Conservation (phyloP, 2,329 filamentous ascomycete genomes). For the Diaporthe ilicicola region DNA sequence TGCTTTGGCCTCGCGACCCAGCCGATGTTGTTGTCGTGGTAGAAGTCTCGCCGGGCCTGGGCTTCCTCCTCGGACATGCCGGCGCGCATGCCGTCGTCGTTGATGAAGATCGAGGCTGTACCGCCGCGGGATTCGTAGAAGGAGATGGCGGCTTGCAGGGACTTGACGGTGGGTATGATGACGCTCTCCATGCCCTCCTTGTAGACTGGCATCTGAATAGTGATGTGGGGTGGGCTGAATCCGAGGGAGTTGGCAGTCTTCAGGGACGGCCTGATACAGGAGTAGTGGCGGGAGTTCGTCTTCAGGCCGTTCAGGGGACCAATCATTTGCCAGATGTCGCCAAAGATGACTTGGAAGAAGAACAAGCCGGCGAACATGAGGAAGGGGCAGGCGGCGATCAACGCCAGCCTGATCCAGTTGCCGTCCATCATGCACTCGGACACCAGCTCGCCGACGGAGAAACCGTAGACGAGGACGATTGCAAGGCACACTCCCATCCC, state of each 20-base stretch:
- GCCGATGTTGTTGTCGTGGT: constrained; percentile 57
- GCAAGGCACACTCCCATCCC: constrained; percentile 48
- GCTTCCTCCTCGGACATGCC: constrained; percentile 51
- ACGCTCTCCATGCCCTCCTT: constrained; percentile 51
- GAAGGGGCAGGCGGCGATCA: constrained; percentile 46
- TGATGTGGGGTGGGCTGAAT: constrained; percentile 50
- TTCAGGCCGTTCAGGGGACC: constrained; percentile 55
- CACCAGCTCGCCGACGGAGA: constrained; percentile 47
- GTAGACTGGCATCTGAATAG: constrained; percentile 56
- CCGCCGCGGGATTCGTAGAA: constrained; percentile 58
- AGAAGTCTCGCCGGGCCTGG: constrained; percentile 54
- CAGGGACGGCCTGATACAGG: constrained; percentile 44
- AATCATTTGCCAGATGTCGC: constrained; percentile 53
- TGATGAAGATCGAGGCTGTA: constrained; percentile 54
- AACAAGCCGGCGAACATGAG: constrained; percentile 49
- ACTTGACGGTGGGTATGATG: constrained; percentile 59
- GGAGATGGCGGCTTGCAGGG: constrained; percentile 57
- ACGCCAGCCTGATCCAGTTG: constrained; percentile 47
- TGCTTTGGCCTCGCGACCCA: constrained; percentile 58
- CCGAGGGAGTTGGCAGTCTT: constrained; percentile 43
- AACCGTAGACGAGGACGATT: constrained; percentile 49
- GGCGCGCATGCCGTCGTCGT: constrained; percentile 69
- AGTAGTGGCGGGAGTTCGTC: constrained; percentile 56
- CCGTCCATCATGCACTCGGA: constrained; percentile 49
- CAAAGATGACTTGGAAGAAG: constrained; percentile 54